Percentiles rank a stretch among this genome's conserved stretches.
phyloP scores from a whole-genome alignment of 1,284 basidiomycete genomes.

The Cryptococcus sp. region DNA sequence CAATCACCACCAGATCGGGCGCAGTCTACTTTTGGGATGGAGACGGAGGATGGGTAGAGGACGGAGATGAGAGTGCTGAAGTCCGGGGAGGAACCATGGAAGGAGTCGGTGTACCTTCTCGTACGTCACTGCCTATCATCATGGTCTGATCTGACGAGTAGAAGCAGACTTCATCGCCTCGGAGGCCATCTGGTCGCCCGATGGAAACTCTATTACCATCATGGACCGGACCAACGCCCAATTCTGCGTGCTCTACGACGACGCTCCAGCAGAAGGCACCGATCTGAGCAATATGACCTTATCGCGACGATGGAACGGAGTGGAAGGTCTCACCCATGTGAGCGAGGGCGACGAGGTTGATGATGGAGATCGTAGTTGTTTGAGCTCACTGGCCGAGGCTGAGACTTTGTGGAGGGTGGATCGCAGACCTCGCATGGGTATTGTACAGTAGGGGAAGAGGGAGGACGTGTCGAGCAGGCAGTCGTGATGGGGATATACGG shows the following conservation, averaged over 20 bases:
- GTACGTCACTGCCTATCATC: conserved; percentile 17
- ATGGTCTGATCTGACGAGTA: background rate
- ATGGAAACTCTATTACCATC: conserved; percentile 27
- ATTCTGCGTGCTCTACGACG: conserved; percentile 37
- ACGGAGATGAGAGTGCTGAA: conserved; percentile 6
- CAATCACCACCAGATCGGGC: conserved; percentile 14
- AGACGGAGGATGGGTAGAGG: conserved; percentile 29
- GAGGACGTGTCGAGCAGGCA: background rate
- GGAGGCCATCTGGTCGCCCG: conserved; percentile 29
- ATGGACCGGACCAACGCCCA: conserved; percentile 14
- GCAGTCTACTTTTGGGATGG: conserved; percentile 37
- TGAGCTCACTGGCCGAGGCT: conserved; percentile 2
- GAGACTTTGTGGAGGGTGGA: background rate
- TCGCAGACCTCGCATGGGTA: background rate
- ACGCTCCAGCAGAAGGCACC: conserved; percentile 4
- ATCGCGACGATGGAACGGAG: conserved; percentile 5
- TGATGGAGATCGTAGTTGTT: conserved; percentile 5
- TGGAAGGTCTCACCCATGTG: conserved; percentile 22
- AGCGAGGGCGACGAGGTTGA: conserved; percentile 20
- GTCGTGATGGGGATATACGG: too few relatives aligned
- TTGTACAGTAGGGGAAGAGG: background rate
- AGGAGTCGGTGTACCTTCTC: conserved; percentile 31
- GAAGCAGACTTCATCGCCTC: conserved; percentile 18
- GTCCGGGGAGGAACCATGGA: conserved; percentile 30
- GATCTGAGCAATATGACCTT: background rate